Evolutionary conservation across 257 asterid genomes (phyloP).

Genomic region (Echium plantagineum): DNA sequence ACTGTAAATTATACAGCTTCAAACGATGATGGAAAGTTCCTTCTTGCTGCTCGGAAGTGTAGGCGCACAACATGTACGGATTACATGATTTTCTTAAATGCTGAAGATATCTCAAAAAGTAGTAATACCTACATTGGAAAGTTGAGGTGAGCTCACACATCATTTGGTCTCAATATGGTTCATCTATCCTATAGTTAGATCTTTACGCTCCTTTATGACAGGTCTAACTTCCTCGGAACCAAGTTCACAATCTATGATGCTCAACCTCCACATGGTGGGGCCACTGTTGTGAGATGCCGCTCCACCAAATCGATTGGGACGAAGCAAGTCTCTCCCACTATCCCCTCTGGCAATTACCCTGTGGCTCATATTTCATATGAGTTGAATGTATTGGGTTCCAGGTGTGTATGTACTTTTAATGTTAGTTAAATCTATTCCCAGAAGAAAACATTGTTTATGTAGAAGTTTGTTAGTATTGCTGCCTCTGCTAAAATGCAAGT

Average conservation of each 20-base stretch:
- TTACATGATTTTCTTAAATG: slow-evolving; percentile 2
- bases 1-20: background rate
- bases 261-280: background rate
- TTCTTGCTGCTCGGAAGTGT: slow-evolving; percentile 4
- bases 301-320: background rate
- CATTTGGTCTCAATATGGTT: background rate
- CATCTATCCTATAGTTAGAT: too few species aligned
- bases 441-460: background rate
- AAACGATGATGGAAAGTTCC: background rate
- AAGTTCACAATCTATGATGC: slow-evolving; percentile 5
- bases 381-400: background rate
- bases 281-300: background rate
- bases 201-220: background rate
- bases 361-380: slow-evolving; percentile 9
- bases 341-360: background rate
- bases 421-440: background rate
- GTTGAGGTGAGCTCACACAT: background rate
- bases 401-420: background rate
- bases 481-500: too few species aligned
- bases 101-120: slow-evolving; percentile 3
- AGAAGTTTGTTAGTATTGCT: background rate
- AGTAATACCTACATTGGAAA: slow-evolving; percentile 7
- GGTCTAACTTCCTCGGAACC: slow-evolving; percentile 11
- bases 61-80: slow-evolving; percentile 8
- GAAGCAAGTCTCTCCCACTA: slow-evolving; percentile 3